phyloP scores from a whole-genome alignment of 176 grass and related monocot genomes.

The Melocanna baccifera region DNA sequence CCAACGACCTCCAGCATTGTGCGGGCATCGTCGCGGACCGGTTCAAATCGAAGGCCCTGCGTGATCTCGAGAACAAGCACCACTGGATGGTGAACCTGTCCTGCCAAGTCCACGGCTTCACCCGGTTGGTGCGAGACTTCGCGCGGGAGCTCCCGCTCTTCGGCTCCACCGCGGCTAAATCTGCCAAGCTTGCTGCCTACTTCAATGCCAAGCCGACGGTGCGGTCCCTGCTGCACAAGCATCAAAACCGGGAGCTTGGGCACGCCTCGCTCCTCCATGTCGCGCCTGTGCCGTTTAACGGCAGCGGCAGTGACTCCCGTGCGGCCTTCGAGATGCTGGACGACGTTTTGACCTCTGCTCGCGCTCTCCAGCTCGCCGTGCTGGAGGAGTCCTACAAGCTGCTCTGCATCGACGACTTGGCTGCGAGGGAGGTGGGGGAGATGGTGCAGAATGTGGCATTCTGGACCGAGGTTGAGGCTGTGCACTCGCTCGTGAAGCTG shows the following conservation, averaged over 20 bases:
- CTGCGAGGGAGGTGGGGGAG: constrained; percentile 57
- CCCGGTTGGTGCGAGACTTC: constrained; percentile 59
- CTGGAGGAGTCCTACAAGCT: constrained; percentile 63
- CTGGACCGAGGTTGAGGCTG: constrained; percentile 68
- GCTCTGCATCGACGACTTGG: constrained; percentile 47
- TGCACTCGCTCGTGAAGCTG: constrained; percentile 50
- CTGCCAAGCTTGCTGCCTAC: constrained; percentile 61
- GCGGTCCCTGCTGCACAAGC: constrained; percentile 57
- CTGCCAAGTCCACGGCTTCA: constrained; percentile 68
- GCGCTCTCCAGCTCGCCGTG: constrained; percentile 50
- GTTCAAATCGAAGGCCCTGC: constrained; percentile 69
- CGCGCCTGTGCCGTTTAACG: constrained; percentile 25
- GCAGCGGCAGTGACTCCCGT: constrained; percentile 27
- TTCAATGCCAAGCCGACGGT: constrained; percentile 57
- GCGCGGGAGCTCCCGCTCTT: constrained; percentile 58
- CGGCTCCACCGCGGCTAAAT: constrained; percentile 41
- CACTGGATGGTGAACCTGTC: constrained; percentile 73
- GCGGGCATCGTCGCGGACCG: constrained; percentile 77
- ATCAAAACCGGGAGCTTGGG: constrained; percentile 66
- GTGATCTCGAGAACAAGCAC: constrained; percentile 60
- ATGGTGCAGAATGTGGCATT: constrained; percentile 51
- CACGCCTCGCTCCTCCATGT: constrained; percentile 53
- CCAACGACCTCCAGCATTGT: constrained; percentile 55
- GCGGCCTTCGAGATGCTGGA: constrained; percentile 56
- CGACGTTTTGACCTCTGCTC: constrained; percentile 45